These are phyloP conservation scores for Fusarium sp. DNA, from an alignment of 2,329 filamentous ascomycete genomes.

Conservation along the genomic window DNA sequence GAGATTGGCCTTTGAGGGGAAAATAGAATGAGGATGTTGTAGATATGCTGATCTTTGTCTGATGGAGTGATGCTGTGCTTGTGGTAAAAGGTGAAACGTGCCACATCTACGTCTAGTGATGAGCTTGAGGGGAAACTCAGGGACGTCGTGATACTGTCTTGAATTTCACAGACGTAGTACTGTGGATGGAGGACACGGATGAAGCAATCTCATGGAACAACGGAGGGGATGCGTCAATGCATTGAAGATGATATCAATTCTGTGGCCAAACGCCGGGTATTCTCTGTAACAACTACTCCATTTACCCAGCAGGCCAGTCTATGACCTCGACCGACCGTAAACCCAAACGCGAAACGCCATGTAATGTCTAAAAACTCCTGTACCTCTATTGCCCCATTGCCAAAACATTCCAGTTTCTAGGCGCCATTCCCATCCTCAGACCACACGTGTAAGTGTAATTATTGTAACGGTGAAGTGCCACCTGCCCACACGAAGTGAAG, in stretches of 20 bases:
- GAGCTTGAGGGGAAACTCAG: background rate
- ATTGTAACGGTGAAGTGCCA: background rate
- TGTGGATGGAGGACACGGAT: background rate
- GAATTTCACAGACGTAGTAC: too few species aligned
- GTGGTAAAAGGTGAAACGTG: background rate
- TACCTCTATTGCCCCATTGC: background rate
- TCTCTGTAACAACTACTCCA: background rate
- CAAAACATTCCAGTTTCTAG: background rate
- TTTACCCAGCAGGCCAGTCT: background rate
- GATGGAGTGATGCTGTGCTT: background rate
- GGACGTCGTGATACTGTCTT: too few species aligned
- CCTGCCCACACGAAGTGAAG: too few species aligned
- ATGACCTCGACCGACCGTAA: background rate
- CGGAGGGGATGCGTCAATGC: rapidly evolving
- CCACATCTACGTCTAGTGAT: background rate
- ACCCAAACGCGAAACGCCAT: slow-evolving; percentile 29
- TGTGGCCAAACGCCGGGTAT: slow-evolving; percentile 35
- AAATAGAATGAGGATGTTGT: background rate
- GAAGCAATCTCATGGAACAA: background rate
- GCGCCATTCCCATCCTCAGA: background rate
- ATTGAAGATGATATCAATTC: background rate
- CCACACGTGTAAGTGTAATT: background rate
- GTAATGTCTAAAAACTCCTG: background rate
- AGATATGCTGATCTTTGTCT: background rate
- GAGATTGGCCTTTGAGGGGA: background rate